Percentiles rank a stretch among this genome's conserved stretches.
Conservation (phyloP, 2,329 filamentous ascomycete genomes). For the Hypoxylon sp. region DNA sequence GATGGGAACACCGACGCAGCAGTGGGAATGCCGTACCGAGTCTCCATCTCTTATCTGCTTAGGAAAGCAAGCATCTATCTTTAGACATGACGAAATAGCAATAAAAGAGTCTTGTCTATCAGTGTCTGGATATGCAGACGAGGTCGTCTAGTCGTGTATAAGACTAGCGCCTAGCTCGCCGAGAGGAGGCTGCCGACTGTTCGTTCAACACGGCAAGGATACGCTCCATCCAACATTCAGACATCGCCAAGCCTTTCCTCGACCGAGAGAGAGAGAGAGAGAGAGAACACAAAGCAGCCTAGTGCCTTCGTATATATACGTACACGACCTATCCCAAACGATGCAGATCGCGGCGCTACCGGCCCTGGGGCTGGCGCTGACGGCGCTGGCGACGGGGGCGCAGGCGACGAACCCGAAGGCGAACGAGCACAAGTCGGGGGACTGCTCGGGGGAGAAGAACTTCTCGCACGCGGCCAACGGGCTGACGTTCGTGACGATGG, state of each 20-base stretch:
- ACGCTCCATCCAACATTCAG: too few relatives aligned
- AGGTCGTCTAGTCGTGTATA: not conserved
- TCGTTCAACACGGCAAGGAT: too few relatives aligned
- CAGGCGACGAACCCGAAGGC: constrained; percentile 1
- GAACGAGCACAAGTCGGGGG: not conserved
- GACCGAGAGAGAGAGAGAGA: too few relatives aligned
- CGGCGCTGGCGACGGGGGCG: not conserved
- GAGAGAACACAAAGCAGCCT: too few relatives aligned
- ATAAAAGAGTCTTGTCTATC: not conserved
- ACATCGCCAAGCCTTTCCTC: too few relatives aligned
- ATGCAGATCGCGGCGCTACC: not conserved
- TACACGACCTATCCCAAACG: not conserved
- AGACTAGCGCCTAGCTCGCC: not conserved
- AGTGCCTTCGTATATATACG: not conserved
- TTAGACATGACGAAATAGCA: not conserved
- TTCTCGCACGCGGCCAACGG: not conserved
- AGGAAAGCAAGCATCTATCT: not conserved
- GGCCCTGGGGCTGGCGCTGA: not conserved
- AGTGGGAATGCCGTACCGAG: not conserved
- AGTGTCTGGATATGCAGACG: not conserved
- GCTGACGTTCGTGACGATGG: not conserved
- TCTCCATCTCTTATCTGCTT: too few relatives aligned
- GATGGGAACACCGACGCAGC: not conserved
- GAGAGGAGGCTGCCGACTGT: too few relatives aligned
- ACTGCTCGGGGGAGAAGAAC: constrained; percentile 3